A percentile compares a stretch with the other conserved stretches of the same genome.
These are phyloP conservation scores for Populus deltoides DNA, from an alignment of 345 rosid genomes.

Conservation along the genomic window DNA sequence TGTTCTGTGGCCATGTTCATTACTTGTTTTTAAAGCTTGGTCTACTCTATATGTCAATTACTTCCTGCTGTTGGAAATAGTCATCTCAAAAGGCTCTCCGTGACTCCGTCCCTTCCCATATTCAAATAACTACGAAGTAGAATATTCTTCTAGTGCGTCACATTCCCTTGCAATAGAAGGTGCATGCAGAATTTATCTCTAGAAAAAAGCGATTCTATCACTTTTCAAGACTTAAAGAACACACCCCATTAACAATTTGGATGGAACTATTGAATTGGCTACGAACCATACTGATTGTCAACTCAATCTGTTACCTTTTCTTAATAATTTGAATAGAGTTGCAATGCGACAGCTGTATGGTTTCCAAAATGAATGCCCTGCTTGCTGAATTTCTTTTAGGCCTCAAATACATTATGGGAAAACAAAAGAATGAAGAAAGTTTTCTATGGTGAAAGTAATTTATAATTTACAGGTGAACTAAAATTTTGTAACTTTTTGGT, in stretches of 20 bases:
- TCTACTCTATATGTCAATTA: not conserved
- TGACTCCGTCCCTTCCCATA: not conserved
- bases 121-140: not conserved
- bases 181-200: not conserved
- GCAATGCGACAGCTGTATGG: not conserved
- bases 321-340: not conserved
- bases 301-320: not conserved
- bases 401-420: slow-evolving; percentile 1
- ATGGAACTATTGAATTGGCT: not conserved
- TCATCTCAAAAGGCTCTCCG: not conserved
- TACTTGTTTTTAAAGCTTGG: not conserved
- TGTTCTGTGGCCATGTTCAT: not conserved
- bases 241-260: not conserved
- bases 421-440: not conserved
- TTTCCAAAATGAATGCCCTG: not conserved
- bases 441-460: not conserved
- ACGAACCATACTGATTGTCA: not conserved
- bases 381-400: not conserved
- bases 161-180: not conserved
- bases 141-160: slow-evolving; percentile 2
- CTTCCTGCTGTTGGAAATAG: slow-evolving; percentile 17
- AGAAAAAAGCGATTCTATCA: not conserved
- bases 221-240: not conserved
- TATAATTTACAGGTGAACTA: not conserved
- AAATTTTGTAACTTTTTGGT: not conserved